These are phyloP conservation scores for Aureobasidium sp. DNA, from an alignment of 2,329 filamentous ascomycete species.

Conservation along the genomic window DNA sequence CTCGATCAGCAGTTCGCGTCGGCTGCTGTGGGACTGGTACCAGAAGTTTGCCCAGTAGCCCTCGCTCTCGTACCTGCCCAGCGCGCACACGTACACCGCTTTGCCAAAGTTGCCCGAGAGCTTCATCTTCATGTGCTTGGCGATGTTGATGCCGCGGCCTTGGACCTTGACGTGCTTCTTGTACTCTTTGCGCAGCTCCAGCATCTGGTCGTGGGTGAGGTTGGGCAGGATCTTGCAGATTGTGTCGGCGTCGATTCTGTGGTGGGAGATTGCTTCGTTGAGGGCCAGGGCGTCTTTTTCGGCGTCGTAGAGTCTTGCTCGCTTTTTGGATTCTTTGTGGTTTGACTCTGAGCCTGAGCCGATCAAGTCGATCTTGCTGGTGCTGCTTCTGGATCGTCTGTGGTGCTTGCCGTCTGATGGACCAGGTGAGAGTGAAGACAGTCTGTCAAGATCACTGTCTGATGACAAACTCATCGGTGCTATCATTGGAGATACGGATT, in stretches of 20 bases:
- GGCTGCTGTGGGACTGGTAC: constrained; percentile 80
- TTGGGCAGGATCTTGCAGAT: constrained; percentile 77
- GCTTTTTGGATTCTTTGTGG: constrained; percentile 43
- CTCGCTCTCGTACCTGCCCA: constrained; percentile 86
- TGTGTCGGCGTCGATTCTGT: constrained; percentile 53
- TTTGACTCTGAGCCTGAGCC: constrained; percentile 1
- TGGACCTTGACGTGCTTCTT: constrained; percentile 81
- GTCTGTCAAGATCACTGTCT: constrained; percentile 13
- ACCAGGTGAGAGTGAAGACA: not conserved
- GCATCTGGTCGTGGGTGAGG: constrained; percentile 77
- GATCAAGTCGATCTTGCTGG: not conserved
- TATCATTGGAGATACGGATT: constrained; percentile 90
- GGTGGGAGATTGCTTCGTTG: constrained; percentile 63
- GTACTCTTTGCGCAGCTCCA: constrained; percentile 80
- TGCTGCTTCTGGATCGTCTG: constrained; percentile 4
- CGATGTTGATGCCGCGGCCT: constrained; percentile 71
- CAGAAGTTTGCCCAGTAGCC: constrained; percentile 98
- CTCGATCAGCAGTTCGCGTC: constrained; percentile 86
- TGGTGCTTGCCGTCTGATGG: not conserved
- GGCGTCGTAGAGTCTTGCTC: constrained; percentile 72
- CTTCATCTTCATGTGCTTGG: constrained; percentile 79
- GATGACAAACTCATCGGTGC: constrained; percentile 49
- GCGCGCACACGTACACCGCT: constrained; percentile 78
- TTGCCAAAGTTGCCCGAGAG: constrained; percentile 75
- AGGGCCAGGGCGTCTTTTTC: constrained; percentile 68